These are phyloP conservation scores for Nakazawaea molendinolei DNA, from an alignment of 805 yeast genomes.

Conservation along the genomic window DNA sequence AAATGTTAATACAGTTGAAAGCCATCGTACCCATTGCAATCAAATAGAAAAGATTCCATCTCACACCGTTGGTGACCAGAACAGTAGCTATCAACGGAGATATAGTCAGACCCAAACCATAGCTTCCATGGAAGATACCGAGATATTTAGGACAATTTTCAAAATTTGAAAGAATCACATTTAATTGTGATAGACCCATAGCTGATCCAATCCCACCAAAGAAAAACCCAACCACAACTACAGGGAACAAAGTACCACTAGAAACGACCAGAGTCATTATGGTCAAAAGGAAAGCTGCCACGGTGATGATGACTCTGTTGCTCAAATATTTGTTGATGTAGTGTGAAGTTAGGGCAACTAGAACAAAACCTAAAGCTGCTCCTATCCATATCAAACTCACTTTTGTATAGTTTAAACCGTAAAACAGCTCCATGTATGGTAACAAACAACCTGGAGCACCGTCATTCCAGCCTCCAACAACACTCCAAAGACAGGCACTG, in stretches of 20 bases:
- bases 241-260: conserved; percentile 19
- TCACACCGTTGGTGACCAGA: conserved; percentile 42
- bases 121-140: conserved; percentile 20
- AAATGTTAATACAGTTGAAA: conserved; percentile 18
- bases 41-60: conserved; percentile 36
- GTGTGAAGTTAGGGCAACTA: conserved; percentile 26
- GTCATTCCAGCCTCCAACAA: conserved; percentile 30
- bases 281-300: conserved; percentile 9
- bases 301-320: conserved; percentile 16
- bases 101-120: conserved; percentile 19
- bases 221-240: conserved; percentile 21
- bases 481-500: conserved; percentile 30
- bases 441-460: conserved; percentile 33
- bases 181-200: conserved; percentile 18
- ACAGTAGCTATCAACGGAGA: conserved; percentile 20
- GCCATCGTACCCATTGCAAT: conserved; percentile 22
- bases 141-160: conserved; percentile 19
- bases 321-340: conserved; percentile 22
- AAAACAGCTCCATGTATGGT: conserved; percentile 27
- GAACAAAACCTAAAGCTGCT: conserved; percentile 28
- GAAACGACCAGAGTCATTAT: conserved; percentile 17
- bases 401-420: conserved; percentile 24
- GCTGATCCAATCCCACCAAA: conserved; percentile 22
- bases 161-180: conserved; percentile 20
- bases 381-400: conserved; percentile 32